Percentiles rank a stretch among this genome's conserved stretches.
phyloP scores from a whole-genome alignment of 2,329 filamentous ascomycete species.

The Bretziella fagacearum region DNA sequence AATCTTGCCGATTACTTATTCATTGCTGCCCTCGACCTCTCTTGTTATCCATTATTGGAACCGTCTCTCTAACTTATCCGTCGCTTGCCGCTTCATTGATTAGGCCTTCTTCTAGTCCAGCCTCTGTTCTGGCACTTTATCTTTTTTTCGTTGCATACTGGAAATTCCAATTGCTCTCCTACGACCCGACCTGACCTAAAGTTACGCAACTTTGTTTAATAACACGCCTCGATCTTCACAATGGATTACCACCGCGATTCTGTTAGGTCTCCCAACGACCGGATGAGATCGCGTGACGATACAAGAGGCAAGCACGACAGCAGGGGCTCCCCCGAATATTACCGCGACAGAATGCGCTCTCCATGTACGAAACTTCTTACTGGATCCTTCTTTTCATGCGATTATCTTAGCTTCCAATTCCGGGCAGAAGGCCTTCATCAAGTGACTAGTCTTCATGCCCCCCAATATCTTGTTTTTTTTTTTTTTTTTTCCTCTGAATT shows the following conservation, averaged over 20 bases:
- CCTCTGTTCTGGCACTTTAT: slow-evolving; percentile 16
- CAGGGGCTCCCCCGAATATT: slow-evolving; percentile 29
- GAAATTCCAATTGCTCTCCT: slow-evolving; percentile 17
- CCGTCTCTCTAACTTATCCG: slow-evolving; percentile 39
- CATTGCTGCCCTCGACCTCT: slow-evolving; percentile 16
- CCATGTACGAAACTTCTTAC: slow-evolving; percentile 39
- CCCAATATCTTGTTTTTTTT: neutral
- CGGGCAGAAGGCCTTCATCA: neutral
- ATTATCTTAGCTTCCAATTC: neutral
- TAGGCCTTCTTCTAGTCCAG: slow-evolving; percentile 25
- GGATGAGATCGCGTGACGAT: slow-evolving; percentile 36
- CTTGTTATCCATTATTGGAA: slow-evolving; percentile 20
- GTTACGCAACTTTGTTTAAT: slow-evolving; percentile 2
- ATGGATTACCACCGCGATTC: slow-evolving; percentile 44
- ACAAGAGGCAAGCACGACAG: slow-evolving; percentile 32
- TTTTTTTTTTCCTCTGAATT: neutral
- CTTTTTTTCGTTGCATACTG: slow-evolving; percentile 17
- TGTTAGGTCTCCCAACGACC: slow-evolving; percentile 36
- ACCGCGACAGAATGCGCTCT: slow-evolving; percentile 41
- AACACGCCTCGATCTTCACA: neutral
- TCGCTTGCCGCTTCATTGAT: slow-evolving; percentile 23
- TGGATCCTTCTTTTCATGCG: slow-evolving; percentile 2
- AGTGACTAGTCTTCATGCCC: too few relatives aligned
- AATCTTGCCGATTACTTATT: slow-evolving; percentile 7
- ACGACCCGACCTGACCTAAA: slow-evolving; percentile 15